Conservation (phyloP, 345 rosid genomes). For the Conringia planisiliqua region DNA sequence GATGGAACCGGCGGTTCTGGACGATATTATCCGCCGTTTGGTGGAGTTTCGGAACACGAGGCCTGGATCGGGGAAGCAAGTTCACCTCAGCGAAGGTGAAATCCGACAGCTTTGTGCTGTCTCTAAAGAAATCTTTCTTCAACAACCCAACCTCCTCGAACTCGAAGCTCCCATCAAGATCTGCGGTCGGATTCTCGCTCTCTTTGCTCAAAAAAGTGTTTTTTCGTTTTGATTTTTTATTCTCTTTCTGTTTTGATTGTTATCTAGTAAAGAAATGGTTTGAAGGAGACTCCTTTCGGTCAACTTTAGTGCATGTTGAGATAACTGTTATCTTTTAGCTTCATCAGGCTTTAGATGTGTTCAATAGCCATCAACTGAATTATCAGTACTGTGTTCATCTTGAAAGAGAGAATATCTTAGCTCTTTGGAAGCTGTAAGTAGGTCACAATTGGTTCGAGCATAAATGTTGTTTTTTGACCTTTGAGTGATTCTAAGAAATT, state of each 20-base stretch:
- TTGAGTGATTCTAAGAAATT: not conserved
- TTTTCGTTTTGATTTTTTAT: not conserved
- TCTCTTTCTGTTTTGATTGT: not conserved
- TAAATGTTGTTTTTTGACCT: not conserved
- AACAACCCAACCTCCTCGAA: conserved; percentile 81
- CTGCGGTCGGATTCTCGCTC: conserved; percentile 54
- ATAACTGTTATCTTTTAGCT: not conserved
- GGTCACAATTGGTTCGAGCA: not conserved
- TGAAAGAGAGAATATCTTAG: not conserved
- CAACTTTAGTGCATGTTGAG: not conserved
- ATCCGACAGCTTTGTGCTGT: conserved; percentile 71
- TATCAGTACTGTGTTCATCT: not conserved
- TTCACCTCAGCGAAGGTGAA: conserved; percentile 76
- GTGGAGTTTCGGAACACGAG: conserved; percentile 56
- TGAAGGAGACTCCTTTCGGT: not conserved
- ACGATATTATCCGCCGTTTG: conserved; percentile 62
- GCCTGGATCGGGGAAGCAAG: conserved; percentile 62
- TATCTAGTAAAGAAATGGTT: not conserved
- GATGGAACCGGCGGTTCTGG: conserved; percentile 60
- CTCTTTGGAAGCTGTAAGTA: not conserved
- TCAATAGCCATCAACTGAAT: not conserved
- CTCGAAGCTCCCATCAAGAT: conserved; percentile 92
- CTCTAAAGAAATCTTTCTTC: conserved; percentile 69
- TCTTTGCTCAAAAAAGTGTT: not conserved
- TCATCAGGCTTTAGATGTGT: not conserved